phyloP scores from a whole-genome alignment of 2,329 filamentous ascomycete genomes.

The Pseudocercospora pini-densiflorae region DNA sequence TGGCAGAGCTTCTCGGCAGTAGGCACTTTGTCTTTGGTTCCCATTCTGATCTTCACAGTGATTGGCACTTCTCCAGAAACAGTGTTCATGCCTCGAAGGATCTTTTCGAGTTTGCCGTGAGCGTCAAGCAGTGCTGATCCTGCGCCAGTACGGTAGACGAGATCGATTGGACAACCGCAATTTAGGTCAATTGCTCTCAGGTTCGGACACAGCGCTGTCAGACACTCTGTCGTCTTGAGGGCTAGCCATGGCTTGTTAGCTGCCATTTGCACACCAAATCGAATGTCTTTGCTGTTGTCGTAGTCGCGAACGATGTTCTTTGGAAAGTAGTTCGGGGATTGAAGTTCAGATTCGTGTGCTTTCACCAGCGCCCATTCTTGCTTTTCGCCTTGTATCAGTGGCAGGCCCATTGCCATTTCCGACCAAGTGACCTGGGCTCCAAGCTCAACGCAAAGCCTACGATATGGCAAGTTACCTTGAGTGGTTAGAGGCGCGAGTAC shows the following conservation, averaged over 20 bases:
- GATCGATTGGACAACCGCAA: conserved; percentile 95
- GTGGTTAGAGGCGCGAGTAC: conserved; percentile 94
- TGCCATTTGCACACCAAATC: conserved; percentile 90
- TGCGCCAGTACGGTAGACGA: conserved; percentile 85
- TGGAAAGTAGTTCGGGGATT: conserved; percentile 69
- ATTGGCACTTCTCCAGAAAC: conserved; percentile 91
- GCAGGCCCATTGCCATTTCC: conserved; percentile 95
- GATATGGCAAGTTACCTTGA: conserved; percentile 94
- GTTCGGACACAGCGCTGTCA: conserved; percentile 77
- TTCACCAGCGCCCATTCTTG: conserved; percentile 95
- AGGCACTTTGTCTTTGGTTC: conserved; percentile 77
- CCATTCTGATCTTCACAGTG: conserved; percentile 92
- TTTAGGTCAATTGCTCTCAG: conserved; percentile 93
- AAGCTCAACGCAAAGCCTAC: conserved; percentile 83
- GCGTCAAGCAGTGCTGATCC: conserved; percentile 92
- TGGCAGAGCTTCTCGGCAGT: conserved; percentile 82
- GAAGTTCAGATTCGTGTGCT: conserved; percentile 81
- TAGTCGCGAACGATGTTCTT: conserved; percentile 72
- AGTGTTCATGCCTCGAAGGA: conserved; percentile 92
- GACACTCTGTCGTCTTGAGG: conserved; percentile 82
- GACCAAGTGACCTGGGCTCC: conserved; percentile 95
- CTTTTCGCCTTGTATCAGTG: conserved; percentile 86
- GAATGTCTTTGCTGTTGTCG: conserved; percentile 79
- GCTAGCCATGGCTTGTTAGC: conserved; percentile 91
- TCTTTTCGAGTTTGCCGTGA: conserved; percentile 87